Conservation (phyloP, 2,329 filamentous ascomycete genomes). For the Blastomyces silverae region DNA sequence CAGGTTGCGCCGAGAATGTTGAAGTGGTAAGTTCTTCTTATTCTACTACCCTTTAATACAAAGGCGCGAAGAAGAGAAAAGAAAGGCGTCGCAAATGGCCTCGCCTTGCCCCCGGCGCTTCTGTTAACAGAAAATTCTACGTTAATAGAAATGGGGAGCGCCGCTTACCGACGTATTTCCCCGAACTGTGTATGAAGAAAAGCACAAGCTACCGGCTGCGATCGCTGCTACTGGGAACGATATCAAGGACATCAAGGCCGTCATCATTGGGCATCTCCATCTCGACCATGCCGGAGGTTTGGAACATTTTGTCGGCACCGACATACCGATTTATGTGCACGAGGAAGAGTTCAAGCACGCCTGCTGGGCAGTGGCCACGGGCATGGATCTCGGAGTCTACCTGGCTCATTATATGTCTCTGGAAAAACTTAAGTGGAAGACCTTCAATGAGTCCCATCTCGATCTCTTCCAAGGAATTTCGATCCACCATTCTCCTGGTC, state of each 20-base stretch:
- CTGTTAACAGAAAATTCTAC: not conserved
- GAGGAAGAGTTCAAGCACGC: conserved; percentile 45
- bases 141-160: conserved; percentile 31
- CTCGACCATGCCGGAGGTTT: conserved; percentile 46
- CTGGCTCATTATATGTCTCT: conserved; percentile 34
- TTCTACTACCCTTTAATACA: not conserved
- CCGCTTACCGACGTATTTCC: conserved; percentile 38
- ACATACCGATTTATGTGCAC: conserved; percentile 44
- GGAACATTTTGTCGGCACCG: conserved; percentile 40
- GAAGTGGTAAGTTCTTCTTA: conserved; percentile 27
- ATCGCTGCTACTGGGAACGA: conserved; percentile 38
- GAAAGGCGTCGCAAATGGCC: not conserved
- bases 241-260: conserved; percentile 43
- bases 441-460: conserved; percentile 36
- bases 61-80: too few species aligned
- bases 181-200: conserved; percentile 29
- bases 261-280: conserved; percentile 45
- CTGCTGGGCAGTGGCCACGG: conserved; percentile 42
- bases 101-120: not conserved
- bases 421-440: conserved; percentile 39
- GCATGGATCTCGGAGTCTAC: conserved; percentile 39
- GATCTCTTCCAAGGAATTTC: conserved; percentile 39
- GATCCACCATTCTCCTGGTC: conserved; percentile 34
- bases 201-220: conserved; percentile 33
- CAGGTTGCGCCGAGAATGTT: conserved; percentile 42